phyloP scores from a whole-genome alignment of 2,329 filamentous ascomycete genomes.

The Lojkania enalia region DNA sequence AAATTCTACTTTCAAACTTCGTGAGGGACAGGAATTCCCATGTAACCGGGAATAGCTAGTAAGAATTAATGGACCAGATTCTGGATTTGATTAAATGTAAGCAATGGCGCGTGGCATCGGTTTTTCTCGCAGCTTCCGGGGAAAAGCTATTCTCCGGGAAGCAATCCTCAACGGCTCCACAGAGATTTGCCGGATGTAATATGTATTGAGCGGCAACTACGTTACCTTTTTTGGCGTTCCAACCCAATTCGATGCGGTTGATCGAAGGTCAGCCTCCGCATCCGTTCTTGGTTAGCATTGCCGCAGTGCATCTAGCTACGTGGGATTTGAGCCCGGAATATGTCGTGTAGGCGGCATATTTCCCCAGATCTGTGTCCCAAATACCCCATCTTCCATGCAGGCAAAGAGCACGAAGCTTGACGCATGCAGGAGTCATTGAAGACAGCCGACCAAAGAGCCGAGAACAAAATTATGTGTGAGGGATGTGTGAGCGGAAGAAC shows the following conservation, averaged over 20 bases:
- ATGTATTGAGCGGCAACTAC: not conserved
- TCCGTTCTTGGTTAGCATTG: not conserved
- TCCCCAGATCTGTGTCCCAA: conserved; percentile 14
- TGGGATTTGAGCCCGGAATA: conserved; percentile 3
- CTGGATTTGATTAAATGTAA: too few relatives aligned
- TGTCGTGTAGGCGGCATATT: conserved; percentile 11
- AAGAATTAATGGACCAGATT: too few relatives aligned
- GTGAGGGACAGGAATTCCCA: too few relatives aligned
- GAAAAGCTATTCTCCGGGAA: too few relatives aligned
- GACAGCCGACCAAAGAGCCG: not conserved
- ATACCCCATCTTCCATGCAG: conserved; percentile 10
- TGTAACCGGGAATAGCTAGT: too few relatives aligned
- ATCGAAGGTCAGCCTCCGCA: conserved; percentile 3
- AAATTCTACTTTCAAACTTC: too few relatives aligned
- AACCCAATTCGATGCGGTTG: conserved; percentile 4
- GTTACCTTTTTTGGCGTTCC: not conserved
- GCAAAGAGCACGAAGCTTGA: conserved; percentile 5
- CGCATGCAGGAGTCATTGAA: conserved; percentile 2
- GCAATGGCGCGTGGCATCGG: too few relatives aligned
- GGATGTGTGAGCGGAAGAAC: conserved; percentile 1
- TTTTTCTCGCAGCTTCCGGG: too few relatives aligned
- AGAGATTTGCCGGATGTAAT: not conserved
- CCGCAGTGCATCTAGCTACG: conserved; percentile 1
- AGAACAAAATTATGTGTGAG: not conserved
- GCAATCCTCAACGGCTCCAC: too few relatives aligned